Evolutionary conservation across 352 stramenopile genomes (phyloP).

Genomic region (Globisporangium splendens): DNA sequence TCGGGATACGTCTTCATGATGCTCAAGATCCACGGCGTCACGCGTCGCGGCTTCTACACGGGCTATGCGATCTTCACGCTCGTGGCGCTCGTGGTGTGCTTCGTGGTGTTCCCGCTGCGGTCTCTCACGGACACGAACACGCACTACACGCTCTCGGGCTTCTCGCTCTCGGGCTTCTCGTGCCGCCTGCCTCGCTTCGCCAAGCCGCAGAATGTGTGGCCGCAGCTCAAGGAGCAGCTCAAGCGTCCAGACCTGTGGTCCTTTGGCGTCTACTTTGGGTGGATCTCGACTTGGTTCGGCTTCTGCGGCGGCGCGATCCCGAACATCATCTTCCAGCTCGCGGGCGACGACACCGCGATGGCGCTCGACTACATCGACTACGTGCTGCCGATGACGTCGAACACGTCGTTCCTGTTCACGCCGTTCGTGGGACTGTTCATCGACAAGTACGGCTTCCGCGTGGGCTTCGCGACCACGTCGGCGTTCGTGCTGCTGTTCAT

Average conservation of each 20-base stretch:
- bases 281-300: conserved; percentile 27
- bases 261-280: conserved; percentile 30
- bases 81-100: conserved; percentile 22
- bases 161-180: too few relatives aligned
- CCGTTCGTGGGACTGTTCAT: conserved; percentile 19
- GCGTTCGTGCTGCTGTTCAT: conserved; percentile 16
- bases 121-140: conserved; percentile 12
- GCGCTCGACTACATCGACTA: conserved; percentile 27
- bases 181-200: conserved; percentile 14
- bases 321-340: conserved; percentile 20
- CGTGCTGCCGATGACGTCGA: conserved; percentile 21
- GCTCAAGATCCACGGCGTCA: conserved; percentile 36
- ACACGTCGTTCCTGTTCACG: conserved; percentile 18
- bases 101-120: conserved; percentile 19
- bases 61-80: conserved; percentile 28
- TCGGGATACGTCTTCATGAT: conserved; percentile 51
- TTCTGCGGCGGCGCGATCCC: conserved; percentile 27
- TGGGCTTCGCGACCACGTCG: conserved; percentile 11
- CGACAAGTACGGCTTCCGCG: conserved; percentile 14
- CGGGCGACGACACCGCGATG: conserved; percentile 4
- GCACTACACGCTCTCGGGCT: conserved; percentile 19
- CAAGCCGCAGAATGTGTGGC: conserved; percentile 18
- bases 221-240: conserved; percentile 18
- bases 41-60: conserved; percentile 34
- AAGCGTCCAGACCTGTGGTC: conserved; percentile 20